These are phyloP conservation scores for Penicillium robsamsonii DNA, from an alignment of 495 filamentous ascomycete species.

Conservation along the genomic window DNA sequence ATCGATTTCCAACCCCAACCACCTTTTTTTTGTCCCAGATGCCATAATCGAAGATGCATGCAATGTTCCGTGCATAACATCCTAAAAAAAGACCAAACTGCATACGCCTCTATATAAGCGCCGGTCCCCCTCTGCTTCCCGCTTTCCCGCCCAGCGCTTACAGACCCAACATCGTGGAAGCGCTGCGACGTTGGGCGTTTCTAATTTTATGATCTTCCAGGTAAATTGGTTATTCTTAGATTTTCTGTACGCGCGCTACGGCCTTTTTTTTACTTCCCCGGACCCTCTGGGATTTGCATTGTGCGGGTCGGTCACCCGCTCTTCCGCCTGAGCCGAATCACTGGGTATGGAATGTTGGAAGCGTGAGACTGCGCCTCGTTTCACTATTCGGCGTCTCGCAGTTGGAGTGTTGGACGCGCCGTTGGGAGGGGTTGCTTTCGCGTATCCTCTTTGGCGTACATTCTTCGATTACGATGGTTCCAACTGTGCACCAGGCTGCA, in stretches of 20 bases:
- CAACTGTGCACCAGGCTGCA: background rate
- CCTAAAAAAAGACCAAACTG: constrained; percentile 14
- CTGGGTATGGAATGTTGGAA: background rate
- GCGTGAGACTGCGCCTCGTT: constrained; percentile 1
- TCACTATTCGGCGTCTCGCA: constrained; percentile 5
- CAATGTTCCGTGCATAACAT: constrained; percentile 12
- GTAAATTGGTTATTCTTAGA: constrained; percentile 5
- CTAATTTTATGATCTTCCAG: background rate
- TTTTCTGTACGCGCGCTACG: background rate
- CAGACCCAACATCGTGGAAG: constrained; percentile 6
- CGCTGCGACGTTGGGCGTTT: background rate
- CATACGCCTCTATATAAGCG: constrained; percentile 18
- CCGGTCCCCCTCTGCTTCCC: constrained; percentile 6
- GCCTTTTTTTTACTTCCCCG: background rate
- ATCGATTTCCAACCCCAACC: constrained; percentile 14
- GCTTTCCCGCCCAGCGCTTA: constrained; percentile 21
- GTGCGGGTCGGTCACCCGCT: background rate
- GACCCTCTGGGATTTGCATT: background rate
- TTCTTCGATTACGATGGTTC: no score
- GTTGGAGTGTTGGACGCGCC: background rate
- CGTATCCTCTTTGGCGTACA: no score
- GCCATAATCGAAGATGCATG: background rate
- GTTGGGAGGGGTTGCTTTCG: background rate
- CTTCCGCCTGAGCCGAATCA: background rate
- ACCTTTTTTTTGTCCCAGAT: background rate